These are phyloP conservation scores for Septoria linicola DNA, from an alignment of 2,329 filamentous ascomycete species.

Conservation along the genomic window DNA sequence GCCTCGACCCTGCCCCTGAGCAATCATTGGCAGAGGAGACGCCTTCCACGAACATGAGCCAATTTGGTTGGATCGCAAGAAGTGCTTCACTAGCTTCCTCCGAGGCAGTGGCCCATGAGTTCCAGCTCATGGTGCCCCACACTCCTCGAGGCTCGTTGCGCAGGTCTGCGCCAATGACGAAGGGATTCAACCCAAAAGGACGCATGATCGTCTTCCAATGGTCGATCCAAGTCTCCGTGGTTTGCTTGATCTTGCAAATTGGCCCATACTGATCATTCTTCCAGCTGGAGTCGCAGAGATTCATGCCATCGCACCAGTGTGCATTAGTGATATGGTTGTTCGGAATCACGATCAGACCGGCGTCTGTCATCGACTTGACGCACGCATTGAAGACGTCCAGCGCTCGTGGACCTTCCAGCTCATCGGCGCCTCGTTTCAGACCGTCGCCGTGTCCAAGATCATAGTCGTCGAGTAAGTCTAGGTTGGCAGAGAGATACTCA, in stretches of 20 bases:
- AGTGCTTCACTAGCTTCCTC: slow-evolving; percentile 63
- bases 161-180: slow-evolving; percentile 66
- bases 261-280: slow-evolving; percentile 62
- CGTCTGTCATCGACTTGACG: slow-evolving; percentile 58
- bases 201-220: slow-evolving; percentile 66
- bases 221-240: slow-evolving; percentile 63
- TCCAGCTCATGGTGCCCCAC: slow-evolving; percentile 69
- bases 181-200: slow-evolving; percentile 57
- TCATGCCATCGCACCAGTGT: slow-evolving; percentile 67
- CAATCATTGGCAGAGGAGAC: slow-evolving; percentile 67
- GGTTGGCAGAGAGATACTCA: slow-evolving; percentile 57
- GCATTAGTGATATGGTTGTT: slow-evolving; percentile 71
- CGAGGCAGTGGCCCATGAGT: slow-evolving; percentile 62
- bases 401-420: slow-evolving; percentile 48
- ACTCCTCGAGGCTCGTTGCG: slow-evolving; percentile 68
- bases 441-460: slow-evolving; percentile 17
- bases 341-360: slow-evolving; percentile 63
- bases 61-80: slow-evolving; percentile 59
- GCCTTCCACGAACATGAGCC: slow-evolving; percentile 68
- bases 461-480: slow-evolving; percentile 51
- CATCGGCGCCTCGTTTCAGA: slow-evolving; percentile 12
- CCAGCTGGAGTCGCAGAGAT: slow-evolving; percentile 68
- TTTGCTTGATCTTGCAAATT: slow-evolving; percentile 61
- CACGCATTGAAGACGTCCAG: slow-evolving; percentile 63
- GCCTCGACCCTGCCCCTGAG: slow-evolving; percentile 54